Percentiles rank a stretch among this genome's conserved stretches.
phyloP scores from a whole-genome alignment of 1,139 yeast species.

The Pichia sp. region DNA sequence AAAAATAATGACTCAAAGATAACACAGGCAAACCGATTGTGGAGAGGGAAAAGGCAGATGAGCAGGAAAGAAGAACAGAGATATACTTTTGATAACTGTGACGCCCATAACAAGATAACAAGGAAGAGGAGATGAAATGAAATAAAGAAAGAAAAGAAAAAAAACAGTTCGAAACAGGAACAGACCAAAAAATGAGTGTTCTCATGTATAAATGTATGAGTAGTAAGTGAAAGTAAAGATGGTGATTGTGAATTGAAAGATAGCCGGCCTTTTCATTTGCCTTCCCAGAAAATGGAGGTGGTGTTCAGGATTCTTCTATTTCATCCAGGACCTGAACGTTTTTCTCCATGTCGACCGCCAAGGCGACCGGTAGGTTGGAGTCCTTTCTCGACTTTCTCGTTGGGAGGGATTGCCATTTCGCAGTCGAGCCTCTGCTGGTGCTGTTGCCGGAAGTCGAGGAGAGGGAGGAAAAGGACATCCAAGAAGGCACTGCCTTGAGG shows the following conservation, averaged over 20 bases:
- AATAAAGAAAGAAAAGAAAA: background rate
- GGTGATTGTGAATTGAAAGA: background rate
- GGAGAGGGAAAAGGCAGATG: background rate
- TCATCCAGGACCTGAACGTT: conserved; percentile 25
- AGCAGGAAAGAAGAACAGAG: background rate
- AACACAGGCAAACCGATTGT: conserved; percentile 1
- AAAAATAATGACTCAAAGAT: conserved; percentile 1
- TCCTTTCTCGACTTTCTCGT: conserved; percentile 43
- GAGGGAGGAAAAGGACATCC: background rate
- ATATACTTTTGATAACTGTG: background rate
- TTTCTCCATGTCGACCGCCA: conserved; percentile 37
- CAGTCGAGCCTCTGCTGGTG: background rate
- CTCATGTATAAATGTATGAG: background rate
- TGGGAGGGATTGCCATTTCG: conserved; percentile 30
- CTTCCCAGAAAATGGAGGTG: background rate
- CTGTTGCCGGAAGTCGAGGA: background rate
- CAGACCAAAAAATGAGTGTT: background rate
- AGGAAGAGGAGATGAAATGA: background rate
- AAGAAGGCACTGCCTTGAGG: background rate
- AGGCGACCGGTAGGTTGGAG: conserved; percentile 44
- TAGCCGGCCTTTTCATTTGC: conserved; percentile 1
- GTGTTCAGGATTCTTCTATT: conserved; percentile 11
- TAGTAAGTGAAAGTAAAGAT: background rate
- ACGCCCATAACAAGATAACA: background rate
- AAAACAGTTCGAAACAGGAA: background rate